Conservation (phyloP, 371 early-diverging fungal species). For the Mycotypha africana region DNA sequence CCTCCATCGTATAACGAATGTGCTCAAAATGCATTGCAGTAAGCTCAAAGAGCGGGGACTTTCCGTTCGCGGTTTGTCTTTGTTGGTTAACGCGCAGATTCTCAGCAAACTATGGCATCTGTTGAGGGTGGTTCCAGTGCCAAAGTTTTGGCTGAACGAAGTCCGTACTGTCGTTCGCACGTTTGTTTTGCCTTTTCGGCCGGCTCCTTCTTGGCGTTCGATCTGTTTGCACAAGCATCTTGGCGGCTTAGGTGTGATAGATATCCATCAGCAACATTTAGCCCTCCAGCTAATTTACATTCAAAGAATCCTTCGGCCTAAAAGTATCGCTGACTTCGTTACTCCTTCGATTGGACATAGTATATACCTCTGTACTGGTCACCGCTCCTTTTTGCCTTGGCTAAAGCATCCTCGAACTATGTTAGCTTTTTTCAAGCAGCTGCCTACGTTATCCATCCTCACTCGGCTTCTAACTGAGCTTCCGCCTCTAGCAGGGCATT, state of each 20-base stretch:
- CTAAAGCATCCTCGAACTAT: not conserved
- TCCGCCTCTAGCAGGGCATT: not conserved
- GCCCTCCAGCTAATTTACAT: not conserved
- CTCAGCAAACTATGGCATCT: not conserved
- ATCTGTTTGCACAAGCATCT: too few relatives aligned
- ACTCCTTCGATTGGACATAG: not conserved
- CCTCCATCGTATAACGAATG: not conserved
- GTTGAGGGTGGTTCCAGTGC: not conserved
- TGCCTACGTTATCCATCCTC: not conserved
- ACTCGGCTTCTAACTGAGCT: not conserved
- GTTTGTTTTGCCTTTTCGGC: too few relatives aligned
- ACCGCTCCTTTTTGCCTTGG: not conserved
- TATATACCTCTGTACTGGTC: not conserved
- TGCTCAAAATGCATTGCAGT: not conserved
- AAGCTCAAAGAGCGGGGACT: not conserved
- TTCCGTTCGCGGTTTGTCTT: too few relatives aligned
- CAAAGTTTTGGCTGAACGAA: not conserved
- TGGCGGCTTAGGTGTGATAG: too few relatives aligned
- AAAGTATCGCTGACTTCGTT: not conserved
- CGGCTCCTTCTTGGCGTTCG: too few relatives aligned
- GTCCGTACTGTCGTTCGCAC: not conserved
- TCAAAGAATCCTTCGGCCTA: not conserved
- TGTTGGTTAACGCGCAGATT: not conserved
- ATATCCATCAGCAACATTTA: not conserved
- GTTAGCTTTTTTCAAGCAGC: not conserved